phyloP scores from a whole-genome alignment of 257 asterid species.

The Handroanthus guayacan region DNA sequence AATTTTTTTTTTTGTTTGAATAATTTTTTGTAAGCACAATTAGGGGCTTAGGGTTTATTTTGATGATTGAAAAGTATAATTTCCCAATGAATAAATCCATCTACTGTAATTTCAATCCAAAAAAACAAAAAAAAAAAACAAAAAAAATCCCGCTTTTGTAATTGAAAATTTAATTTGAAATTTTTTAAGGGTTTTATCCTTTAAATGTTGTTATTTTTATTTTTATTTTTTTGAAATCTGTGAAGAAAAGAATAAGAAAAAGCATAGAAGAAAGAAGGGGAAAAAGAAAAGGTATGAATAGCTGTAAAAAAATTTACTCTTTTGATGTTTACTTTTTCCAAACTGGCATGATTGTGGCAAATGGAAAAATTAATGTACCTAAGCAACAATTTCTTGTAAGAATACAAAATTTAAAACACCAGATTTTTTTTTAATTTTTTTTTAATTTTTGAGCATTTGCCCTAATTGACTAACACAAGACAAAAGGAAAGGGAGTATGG shows the following conservation, averaged over 20 bases:
- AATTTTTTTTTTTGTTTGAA: conserved; percentile 12
- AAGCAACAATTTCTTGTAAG: not conserved
- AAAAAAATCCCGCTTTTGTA: not conserved
- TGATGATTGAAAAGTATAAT: too few relatives aligned
- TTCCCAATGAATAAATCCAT: not conserved
- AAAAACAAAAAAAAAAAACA: too few relatives aligned
- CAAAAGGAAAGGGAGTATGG: conserved; percentile 24
- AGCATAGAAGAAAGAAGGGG: conserved; percentile 4
- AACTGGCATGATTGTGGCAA: not conserved
- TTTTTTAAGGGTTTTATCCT: not conserved
- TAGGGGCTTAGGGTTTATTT: not conserved
- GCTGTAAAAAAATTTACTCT: not conserved
- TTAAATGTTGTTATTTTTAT: not conserved
- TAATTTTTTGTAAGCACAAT: conserved; percentile 29
- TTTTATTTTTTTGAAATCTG: not conserved
- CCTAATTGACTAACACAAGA: conserved; percentile 17
- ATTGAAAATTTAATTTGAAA: not conserved
- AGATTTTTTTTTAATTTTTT: not conserved
- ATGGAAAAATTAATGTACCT: not conserved
- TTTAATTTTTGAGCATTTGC: not conserved
- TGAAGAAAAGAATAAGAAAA: not conserved
- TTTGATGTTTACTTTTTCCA: not conserved
- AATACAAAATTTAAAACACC: conserved; percentile 7
- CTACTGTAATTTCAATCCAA: too few relatives aligned
- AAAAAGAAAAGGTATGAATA: not conserved